A percentile compares a stretch with the other conserved stretches of the same genome.
Conservation (phyloP, 2,329 filamentous ascomycete genomes). For the Cordyceps cicadae region DNA sequence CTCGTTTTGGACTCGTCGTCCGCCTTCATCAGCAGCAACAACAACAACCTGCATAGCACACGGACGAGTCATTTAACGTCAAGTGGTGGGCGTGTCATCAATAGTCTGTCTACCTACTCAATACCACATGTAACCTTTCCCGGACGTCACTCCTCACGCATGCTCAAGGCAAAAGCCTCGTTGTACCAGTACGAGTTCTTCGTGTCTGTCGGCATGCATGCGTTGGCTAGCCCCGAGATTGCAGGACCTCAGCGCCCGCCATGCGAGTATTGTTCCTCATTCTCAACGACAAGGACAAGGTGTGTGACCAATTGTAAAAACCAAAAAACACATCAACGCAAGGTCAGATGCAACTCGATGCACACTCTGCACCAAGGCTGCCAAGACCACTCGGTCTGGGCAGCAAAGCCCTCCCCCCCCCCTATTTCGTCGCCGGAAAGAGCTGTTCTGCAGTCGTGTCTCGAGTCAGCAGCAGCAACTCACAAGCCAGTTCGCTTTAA, state of each 20-base stretch:
- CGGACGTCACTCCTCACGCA: too few relatives aligned
- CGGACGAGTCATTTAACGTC: background rate
- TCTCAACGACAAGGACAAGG: background rate
- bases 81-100: background rate
- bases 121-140: too few relatives aligned
- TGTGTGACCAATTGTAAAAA: background rate
- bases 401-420: background rate
- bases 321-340: background rate
- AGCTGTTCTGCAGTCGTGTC: background rate
- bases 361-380: background rate
- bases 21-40: background rate
- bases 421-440: background rate
- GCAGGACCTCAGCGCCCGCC: background rate
- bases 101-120: background rate
- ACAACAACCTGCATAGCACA: background rate
- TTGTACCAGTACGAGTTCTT: too few relatives aligned
- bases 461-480: background rate
- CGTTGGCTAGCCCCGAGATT: background rate
- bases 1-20: background rate
- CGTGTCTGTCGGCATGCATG: background rate
- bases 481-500: slow-evolving; percentile 1
- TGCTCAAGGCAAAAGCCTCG: too few relatives aligned
- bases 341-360: background rate
- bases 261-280: background rate
- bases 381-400: background rate